Percentiles rank a stretch among this genome's conserved stretches.
These are phyloP conservation scores for Penicillium daleae DNA, from an alignment of 495 filamentous ascomycete genomes.

Conservation along the genomic window DNA sequence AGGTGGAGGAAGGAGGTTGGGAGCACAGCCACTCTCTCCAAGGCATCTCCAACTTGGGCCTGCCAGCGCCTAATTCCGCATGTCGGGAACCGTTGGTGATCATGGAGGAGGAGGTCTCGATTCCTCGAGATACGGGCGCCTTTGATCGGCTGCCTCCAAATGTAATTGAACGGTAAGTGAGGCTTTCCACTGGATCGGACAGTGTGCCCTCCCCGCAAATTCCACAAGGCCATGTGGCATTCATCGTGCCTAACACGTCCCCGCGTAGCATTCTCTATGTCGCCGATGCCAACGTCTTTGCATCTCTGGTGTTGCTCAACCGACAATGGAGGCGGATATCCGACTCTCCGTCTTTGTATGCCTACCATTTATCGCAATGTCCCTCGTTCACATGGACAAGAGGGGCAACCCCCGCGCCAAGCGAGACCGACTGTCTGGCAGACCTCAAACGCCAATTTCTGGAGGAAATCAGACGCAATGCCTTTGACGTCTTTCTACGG, in stretches of 20 bases:
- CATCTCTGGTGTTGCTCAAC: constrained; percentile 81
- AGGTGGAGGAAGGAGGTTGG: constrained; percentile 20
- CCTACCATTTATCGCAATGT: constrained; percentile 73
- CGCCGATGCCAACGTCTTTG: constrained; percentile 77
- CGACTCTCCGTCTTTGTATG: constrained; percentile 72
- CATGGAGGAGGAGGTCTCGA: constrained; percentile 35
- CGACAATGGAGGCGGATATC: constrained; percentile 75
- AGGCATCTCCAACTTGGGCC: constrained; percentile 21
- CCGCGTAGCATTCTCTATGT: constrained; percentile 71
- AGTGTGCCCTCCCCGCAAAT: not conserved
- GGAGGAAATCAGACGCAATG: constrained; percentile 71
- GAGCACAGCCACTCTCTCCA: constrained; percentile 29
- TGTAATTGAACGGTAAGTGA: constrained; percentile 36
- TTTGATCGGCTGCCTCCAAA: constrained; percentile 32
- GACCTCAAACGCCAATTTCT: constrained; percentile 68
- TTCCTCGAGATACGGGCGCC: constrained; percentile 13
- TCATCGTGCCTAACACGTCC: constrained; percentile 20
- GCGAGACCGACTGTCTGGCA: constrained; percentile 58
- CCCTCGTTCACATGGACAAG: constrained; percentile 66
- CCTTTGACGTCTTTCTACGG: constrained; percentile 77
- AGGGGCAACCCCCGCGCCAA: constrained; percentile 42
- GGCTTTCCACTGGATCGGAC: not conserved
- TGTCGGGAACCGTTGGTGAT: constrained; percentile 29
- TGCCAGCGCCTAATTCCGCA: constrained; percentile 22
- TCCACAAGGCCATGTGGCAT: constrained; percentile 16